Evolutionary conservation across 23 red algal species (phyloP).

Genomic region (Gracilaria vermiculophylla): DNA sequence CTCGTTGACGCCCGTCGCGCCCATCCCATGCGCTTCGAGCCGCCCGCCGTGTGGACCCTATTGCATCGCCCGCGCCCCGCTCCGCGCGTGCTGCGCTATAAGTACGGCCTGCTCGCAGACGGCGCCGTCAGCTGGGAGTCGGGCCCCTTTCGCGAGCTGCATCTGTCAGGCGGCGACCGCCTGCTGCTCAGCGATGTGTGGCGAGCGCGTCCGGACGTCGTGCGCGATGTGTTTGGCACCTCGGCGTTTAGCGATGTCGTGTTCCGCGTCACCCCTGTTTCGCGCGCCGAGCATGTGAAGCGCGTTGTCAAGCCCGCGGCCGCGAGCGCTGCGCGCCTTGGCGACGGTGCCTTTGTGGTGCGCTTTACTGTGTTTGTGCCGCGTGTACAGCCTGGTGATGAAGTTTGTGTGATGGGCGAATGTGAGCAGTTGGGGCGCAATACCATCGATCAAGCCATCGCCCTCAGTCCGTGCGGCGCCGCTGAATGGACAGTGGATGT

Average conservation of each 20-base stretch:
- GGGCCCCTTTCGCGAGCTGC: conserved; percentile 27
- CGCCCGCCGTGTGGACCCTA: conserved; percentile 48
- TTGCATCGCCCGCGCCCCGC: not conserved
- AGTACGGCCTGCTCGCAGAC: conserved; percentile 5
- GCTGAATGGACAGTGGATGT: conserved; percentile 58
- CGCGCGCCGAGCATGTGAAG: not conserved
- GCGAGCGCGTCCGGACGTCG: not conserved
- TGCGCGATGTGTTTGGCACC: conserved; percentile 62
- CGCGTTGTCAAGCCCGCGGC: not conserved
- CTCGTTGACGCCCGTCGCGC: conserved; percentile 30
- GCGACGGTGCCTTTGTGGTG: conserved; percentile 38
- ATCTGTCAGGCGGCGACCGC: not conserved
- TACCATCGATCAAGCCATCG: conserved; percentile 12
- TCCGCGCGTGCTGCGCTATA: conserved; percentile 25
- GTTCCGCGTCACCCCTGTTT: conserved; percentile 30
- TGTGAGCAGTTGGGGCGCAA: conserved; percentile 20
- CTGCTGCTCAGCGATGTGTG: conserved; percentile 53
- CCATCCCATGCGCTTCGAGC: conserved; percentile 49
- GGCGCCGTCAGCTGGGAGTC: conserved; percentile 29
- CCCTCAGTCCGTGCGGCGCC: conserved; percentile 11
- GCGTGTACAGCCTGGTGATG: conserved; percentile 38
- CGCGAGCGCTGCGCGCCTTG: not conserved
- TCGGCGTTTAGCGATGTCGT: conserved; percentile 77
- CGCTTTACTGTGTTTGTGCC: conserved; percentile 66
- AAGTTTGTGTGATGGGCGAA: conserved; percentile 57